Base-by-base conservation (phyloP, 495 filamentous ascomycete genomes). In the Penicillium riverlandense region DNA sequence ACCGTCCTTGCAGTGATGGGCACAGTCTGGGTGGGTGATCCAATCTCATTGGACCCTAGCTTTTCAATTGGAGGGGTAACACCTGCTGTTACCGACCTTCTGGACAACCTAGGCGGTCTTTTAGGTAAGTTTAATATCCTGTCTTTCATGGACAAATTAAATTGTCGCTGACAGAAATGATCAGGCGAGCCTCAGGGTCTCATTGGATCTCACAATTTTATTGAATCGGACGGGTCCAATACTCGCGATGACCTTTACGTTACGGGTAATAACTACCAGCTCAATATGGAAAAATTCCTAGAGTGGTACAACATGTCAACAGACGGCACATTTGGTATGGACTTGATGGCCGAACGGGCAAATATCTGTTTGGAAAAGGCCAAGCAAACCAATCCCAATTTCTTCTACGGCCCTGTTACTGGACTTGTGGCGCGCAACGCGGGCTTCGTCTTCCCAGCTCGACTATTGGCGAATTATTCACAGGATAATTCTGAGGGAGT, bases 161-260 rank as follows among this genome's bases (percentile, higher is more conserved):
- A 22, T 3, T 6, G 2, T 6, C 22, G 22, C 22, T 22, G 4
- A 22, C 22, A 6, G 2, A 22, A 22, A 22, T 4, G 22, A 22
- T 2, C 33, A 64, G 61, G 61, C 27, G 47, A 57, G 12, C 70
- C 72, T 11, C 54, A 60, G 35, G 75, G 76, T 14, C 57, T 82
- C 6, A 65, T 62, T 35, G 72, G 72, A 38, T 75, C 68, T 4
- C 79, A 81, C 51, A 78, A 74, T 53, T 73, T 75, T 29, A 74
- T 74, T 50, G 78, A 82, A 56, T 50, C 63, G 6, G 78, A 84
- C 53, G 70, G 62, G 10, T 81, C 76, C 31, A 67, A 77, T 8
- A 76, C 74, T 0, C 68, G 72, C 10, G 67, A 69, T 11, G 76
- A 82, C 40, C 63, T 74, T 11, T 78, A 76, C 42, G 50, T 69